Conservation (phyloP, 2,329 filamentous ascomycete species). For the Ophiobolus disseminans region DNA sequence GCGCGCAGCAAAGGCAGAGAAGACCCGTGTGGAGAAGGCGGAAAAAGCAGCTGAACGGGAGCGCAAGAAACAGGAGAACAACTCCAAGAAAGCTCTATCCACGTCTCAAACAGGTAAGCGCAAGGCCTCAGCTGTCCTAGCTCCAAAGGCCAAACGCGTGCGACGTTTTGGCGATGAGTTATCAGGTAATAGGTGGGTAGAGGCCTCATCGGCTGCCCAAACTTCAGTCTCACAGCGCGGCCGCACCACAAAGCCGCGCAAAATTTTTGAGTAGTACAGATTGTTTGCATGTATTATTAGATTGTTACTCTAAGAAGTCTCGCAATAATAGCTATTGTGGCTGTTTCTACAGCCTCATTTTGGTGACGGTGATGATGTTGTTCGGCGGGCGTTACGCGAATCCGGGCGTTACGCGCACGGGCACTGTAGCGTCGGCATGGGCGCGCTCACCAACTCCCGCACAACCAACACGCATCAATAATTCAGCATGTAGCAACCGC, state of each 20-base stretch:
- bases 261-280: too few species aligned
- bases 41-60: not conserved
- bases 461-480: too few species aligned
- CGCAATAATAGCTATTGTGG: not conserved
- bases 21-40: too few species aligned
- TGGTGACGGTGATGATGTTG: not conserved
- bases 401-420: not conserved
- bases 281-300: not conserved
- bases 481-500: too few species aligned
- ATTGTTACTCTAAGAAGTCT: not conserved
- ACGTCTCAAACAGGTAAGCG: slow-evolving; percentile 6
- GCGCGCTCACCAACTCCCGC: too few species aligned
- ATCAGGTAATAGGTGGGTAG: too few species aligned
- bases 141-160: too few species aligned
- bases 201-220: too few species aligned
- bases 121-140: slow-evolving; percentile 3
- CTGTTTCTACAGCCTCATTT: not conserved
- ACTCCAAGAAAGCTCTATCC: slow-evolving; percentile 1
- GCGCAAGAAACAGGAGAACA: not conserved
- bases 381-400: not conserved
- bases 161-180: too few species aligned
- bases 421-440: too few species aligned
- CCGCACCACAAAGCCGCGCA: too few species aligned
- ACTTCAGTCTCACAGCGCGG: too few species aligned
- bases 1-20: not conserved